Evolutionary conservation across 768 basidiomycete genomes (phyloP), one percentile per base, ranked within the genome.

Genomic region (Symmetrospora coprosmae): DNA sequence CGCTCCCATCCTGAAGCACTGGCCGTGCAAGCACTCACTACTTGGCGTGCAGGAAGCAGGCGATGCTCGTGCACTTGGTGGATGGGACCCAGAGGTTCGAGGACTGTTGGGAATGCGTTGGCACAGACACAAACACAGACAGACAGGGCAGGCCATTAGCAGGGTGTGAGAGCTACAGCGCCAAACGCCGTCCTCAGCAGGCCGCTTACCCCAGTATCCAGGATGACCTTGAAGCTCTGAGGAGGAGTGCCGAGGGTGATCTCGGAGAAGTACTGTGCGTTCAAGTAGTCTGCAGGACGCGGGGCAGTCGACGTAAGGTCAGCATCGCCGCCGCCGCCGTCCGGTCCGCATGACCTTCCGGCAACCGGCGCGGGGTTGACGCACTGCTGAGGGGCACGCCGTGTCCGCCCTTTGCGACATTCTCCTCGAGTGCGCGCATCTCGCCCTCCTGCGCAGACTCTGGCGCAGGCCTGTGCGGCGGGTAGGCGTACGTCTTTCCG

Each of bases 281-380:
- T 97, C 82, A 91, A 82, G 75, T 87, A 97, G 77, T 96, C 91
- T 94, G 66, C 14, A 41, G 13, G n/a, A n/a, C n/a, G n/a, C n/a
- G n/a, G n/a, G n/a, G n/a, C n/a, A n/a, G n/a, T n/a, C 58, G 17
- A 21, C 53, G 41, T 21, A 48, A 35, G 50, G 27, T n/a, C 38
- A 14, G 40, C 31, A 48, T 59, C 9, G 37, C 39, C 40, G 0
- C n/a, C 28, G 27, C 31, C 23, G 11, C 17, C 16, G 47, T 17
- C 14, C 21, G 1, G 31, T 31, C n/a, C 58, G 17, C 25, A 33
- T 49, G 51, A 33, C 45, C 25, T n/a, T n/a, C 35, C 27, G n/a
- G 48, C 14, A 38, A n/a, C 19, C 6, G 40, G 35, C 27, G 35
- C 43, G 33, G n/a, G 2, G 25, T 25, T 4, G 25, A 77, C 86